Evolutionary conservation across 139 green algal species (phyloP).

Genomic region (Dunaliella primolecta): DNA sequence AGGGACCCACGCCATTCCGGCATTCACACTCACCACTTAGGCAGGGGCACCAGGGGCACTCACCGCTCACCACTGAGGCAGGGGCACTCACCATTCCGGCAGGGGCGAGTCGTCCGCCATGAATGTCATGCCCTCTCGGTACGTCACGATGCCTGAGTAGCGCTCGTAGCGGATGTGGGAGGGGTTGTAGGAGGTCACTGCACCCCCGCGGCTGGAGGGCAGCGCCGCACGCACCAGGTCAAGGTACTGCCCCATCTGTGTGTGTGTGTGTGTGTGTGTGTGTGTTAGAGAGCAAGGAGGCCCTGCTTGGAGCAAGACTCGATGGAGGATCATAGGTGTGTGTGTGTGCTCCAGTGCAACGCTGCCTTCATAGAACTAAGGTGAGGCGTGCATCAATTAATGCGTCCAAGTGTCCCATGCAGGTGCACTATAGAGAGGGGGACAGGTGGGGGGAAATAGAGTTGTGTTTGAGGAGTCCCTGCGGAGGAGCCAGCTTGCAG

Average conservation of each 20-base stretch:
- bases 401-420: too few relatives aligned
- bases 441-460: too few relatives aligned
- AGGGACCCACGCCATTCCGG: too few relatives aligned
- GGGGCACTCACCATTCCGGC: background rate
- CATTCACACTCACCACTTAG: too few relatives aligned
- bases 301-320: background rate
- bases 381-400: too few relatives aligned
- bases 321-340: background rate
- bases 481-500: too few relatives aligned
- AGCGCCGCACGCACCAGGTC: background rate
- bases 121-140: slow-evolving; percentile 3
- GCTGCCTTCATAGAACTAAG: too few relatives aligned
- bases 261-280: too few relatives aligned
- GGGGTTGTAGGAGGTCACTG: background rate
- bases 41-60: too few relatives aligned
- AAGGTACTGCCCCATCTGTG: background rate
- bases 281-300: background rate
- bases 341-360: background rate
- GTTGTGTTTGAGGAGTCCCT: too few relatives aligned
- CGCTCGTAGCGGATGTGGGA: slow-evolving; percentile 1
- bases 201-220: background rate
- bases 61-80: too few relatives aligned
- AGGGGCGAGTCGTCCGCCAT: background rate
- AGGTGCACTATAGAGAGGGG: too few relatives aligned
- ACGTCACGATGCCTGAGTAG: slow-evolving; percentile 1